A percentile compares a stretch with the other conserved stretches of the same genome.
These are phyloP conservation scores for Boletus sp. DNA, from an alignment of 768 basidiomycete genomes.

Conservation along the genomic window DNA sequence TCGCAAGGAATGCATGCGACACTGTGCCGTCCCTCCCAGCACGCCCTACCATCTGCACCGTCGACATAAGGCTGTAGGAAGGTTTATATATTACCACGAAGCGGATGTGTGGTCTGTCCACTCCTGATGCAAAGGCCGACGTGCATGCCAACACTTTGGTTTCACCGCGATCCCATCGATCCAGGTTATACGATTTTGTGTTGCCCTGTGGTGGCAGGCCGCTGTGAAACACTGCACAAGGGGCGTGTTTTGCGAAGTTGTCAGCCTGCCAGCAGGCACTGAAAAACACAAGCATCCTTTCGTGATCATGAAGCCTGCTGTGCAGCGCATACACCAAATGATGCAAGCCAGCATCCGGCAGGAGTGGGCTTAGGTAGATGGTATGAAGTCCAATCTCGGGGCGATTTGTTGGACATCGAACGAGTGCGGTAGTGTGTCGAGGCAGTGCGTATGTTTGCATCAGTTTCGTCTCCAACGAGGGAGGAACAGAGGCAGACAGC, in stretches of 20 bases:
- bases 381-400: slow-evolving; percentile 3
- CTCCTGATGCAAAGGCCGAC: neutral
- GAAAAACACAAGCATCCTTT: neutral
- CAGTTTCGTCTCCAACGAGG: neutral
- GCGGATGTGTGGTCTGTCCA: slow-evolving; percentile 2
- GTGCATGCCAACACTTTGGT: slow-evolving; percentile 7
- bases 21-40: slow-evolving; percentile 6
- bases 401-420: neutral
- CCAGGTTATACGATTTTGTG: neutral
- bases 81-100: slow-evolving; percentile 1
- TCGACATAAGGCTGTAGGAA: neutral
- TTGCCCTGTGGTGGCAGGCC: neutral
- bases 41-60: slow-evolving; percentile 4
- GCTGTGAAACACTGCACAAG: slow-evolving; percentile 5
- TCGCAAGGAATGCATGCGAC: slow-evolving; percentile 5
- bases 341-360: neutral
- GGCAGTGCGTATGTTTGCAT: neutral
- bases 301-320: neutral
- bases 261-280: neutral
- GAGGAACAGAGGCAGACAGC: neutral
- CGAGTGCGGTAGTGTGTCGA: neutral
- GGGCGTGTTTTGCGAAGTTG: neutral
- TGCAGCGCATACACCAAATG: neutral
- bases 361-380: neutral
- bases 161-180: neutral